phyloP scores from a whole-genome alignment of 2,329 filamentous ascomycete genomes.

The Stromatinia cepivora region DNA sequence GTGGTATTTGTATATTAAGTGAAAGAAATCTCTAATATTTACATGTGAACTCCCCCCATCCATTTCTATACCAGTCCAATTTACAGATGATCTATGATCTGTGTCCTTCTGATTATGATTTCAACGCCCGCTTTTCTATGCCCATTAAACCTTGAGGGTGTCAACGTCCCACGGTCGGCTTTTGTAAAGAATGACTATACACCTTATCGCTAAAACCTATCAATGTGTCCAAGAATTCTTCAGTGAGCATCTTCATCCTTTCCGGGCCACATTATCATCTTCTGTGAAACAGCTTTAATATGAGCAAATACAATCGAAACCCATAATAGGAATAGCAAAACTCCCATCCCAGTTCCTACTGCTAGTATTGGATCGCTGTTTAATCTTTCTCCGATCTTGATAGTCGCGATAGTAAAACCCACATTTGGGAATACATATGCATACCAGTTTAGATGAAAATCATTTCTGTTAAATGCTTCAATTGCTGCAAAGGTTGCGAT shows the following conservation, averaged over 20 bases:
- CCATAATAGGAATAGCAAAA: conserved; percentile 44
- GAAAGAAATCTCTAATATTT: conserved; percentile 12
- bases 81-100: background rate
- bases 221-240: conserved; percentile 1
- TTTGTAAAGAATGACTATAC: conserved; percentile 20
- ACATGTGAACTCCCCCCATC: conserved; percentile 12
- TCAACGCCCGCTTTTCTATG: conserved; percentile 10
- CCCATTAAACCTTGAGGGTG: conserved; percentile 7
- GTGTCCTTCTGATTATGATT: conserved; percentile 3
- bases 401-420: conserved; percentile 58
- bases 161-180: conserved; percentile 7
- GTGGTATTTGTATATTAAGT: conserved; percentile 19
- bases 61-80: conserved; percentile 5
- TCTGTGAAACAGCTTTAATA: conserved; percentile 38
- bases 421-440: conserved; percentile 63
- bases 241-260: conserved; percentile 41
- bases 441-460: conserved; percentile 65
- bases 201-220: background rate
- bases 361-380: conserved; percentile 49
- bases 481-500: conserved; percentile 44
- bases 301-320: conserved; percentile 37
- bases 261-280: conserved; percentile 42
- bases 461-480: conserved; percentile 46
- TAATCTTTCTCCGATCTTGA: conserved; percentile 53
- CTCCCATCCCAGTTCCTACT: conserved; percentile 52